These are phyloP conservation scores for Fusarium verticillioides DNA, from an alignment of 2,329 filamentous ascomycete species.

Conservation along the genomic window DNA sequence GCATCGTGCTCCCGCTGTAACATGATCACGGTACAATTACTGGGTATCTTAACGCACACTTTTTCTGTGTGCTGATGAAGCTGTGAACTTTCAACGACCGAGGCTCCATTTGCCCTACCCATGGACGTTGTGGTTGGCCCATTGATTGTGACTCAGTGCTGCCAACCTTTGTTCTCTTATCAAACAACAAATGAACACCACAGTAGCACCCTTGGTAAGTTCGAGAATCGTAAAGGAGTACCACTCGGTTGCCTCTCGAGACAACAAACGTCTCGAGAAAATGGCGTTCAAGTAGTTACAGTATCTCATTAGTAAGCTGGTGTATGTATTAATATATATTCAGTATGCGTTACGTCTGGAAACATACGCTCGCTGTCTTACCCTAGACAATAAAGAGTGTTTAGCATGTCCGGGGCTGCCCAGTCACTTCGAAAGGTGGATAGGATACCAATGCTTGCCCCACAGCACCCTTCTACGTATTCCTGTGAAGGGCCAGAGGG, in stretches of 20 bases:
- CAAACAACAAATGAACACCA: neutral
- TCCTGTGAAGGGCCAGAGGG: neutral
- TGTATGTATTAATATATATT: neutral
- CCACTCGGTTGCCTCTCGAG: neutral
- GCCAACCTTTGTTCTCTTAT: neutral
- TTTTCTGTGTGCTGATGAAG: neutral
- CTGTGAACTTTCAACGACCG: slow-evolving; percentile 1
- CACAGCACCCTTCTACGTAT: neutral
- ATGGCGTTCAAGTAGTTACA: neutral
- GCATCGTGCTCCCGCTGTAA: neutral
- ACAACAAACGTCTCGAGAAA: neutral
- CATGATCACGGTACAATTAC: neutral
- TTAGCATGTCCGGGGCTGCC: neutral
- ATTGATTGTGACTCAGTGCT: slow-evolving; percentile 10
- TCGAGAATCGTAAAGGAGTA: too few relatives aligned
- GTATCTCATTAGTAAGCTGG: neutral
- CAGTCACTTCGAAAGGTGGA: neutral
- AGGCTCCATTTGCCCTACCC: neutral
- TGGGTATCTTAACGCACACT: neutral
- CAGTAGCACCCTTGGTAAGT: neutral
- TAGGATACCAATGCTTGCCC: neutral
- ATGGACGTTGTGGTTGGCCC: slow-evolving; percentile 1
- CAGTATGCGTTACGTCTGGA: neutral
- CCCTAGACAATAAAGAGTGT: neutral
- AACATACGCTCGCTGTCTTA: neutral